Percentiles rank a stretch among this genome's conserved stretches.
Conservation (phyloP, 768 basidiomycete species). For the Auricularia cornea region DNA sequence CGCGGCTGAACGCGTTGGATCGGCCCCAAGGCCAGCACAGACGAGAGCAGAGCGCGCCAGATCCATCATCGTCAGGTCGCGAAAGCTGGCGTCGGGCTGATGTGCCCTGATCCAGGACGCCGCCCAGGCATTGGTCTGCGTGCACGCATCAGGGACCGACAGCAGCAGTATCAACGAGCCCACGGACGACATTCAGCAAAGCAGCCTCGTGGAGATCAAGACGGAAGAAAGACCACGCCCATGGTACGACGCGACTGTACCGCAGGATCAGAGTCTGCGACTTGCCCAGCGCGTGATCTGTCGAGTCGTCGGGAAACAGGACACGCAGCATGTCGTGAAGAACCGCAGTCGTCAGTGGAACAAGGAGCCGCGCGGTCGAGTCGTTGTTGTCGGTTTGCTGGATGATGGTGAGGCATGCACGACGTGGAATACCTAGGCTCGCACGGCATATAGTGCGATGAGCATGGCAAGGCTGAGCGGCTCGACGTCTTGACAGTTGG, state of each 20-base stretch:
- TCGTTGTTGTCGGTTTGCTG: background rate
- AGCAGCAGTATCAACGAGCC: background rate
- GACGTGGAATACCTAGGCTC: conserved; percentile 2
- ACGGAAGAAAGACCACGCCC: background rate
- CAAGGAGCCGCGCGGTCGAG: background rate
- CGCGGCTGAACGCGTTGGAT: too few species aligned
- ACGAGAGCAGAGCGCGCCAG: background rate
- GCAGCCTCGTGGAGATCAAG: background rate
- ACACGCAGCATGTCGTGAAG: background rate
- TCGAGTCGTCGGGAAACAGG: background rate
- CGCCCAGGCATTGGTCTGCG: background rate
- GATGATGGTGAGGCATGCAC: background rate
- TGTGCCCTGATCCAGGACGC: background rate
- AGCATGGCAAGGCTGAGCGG: conserved; percentile 29
- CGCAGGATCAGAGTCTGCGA: background rate
- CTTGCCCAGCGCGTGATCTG: background rate
- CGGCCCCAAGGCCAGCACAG: too few species aligned
- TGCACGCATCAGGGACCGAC: background rate
- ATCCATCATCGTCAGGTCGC: background rate
- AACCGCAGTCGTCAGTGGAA: background rate
- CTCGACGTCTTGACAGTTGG: background rate
- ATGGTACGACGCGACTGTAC: background rate
- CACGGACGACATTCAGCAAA: background rate
- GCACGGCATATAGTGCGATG: conserved; percentile 34
- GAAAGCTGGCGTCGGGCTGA: background rate